These are phyloP conservation scores for Penicillium glabrum DNA, from an alignment of 2,329 filamentous ascomycete species.

Conservation along the genomic window DNA sequence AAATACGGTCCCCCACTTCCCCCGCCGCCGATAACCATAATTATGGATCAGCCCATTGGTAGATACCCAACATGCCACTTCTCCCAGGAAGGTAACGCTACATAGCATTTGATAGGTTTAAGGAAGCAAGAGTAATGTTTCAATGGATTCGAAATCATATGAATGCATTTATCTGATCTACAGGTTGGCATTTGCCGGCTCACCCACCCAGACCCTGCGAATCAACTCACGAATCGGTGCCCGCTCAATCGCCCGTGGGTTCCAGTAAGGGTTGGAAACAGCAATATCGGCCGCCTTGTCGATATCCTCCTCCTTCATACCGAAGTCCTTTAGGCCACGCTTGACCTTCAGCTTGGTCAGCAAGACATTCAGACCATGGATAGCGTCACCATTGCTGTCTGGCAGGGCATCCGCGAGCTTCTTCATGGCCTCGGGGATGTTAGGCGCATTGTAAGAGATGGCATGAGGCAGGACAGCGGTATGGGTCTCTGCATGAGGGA, in stretches of 20 bases:
- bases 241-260: constrained; percentile 56
- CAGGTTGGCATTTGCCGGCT: constrained; percentile 55
- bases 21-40: constrained; percentile 28
- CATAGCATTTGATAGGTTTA: not conserved
- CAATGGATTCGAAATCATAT: not conserved
- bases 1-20: constrained; percentile 30
- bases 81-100: not conserved
- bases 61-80: constrained; percentile 1
- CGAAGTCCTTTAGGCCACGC: constrained; percentile 54
- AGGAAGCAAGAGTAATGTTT: not conserved
- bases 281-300: constrained; percentile 61
- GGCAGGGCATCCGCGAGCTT: constrained; percentile 56
- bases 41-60: constrained; percentile 20
- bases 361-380: constrained; percentile 57
- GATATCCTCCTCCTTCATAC: constrained; percentile 62
- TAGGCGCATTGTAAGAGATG: constrained; percentile 61
- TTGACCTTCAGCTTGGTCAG: constrained; percentile 56
- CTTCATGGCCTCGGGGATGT: constrained; percentile 53
- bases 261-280: constrained; percentile 59
- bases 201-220: constrained; percentile 61
- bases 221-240: constrained; percentile 57
- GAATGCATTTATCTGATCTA: constrained; percentile 28
- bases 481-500: constrained; percentile 67
- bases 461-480: constrained; percentile 64
- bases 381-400: constrained; percentile 58